Evolutionary conservation across 1,139 yeast species (phyloP), one percentile per base, ranked within the genome.

Genomic region (Debaryomyces subglobosus): DNA sequence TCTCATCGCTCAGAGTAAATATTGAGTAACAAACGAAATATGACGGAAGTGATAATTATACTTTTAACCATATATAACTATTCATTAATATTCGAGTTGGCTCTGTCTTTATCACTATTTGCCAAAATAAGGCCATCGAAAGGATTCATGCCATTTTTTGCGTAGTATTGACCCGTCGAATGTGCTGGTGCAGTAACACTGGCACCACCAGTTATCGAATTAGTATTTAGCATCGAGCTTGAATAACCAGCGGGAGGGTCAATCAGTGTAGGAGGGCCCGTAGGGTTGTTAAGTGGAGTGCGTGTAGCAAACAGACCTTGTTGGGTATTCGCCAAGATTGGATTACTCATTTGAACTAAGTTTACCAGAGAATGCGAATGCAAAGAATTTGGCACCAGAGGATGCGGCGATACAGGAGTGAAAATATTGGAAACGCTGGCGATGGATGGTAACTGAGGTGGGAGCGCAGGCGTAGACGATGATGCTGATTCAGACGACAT

Each of bases 91-190:
- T 23, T 36, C 3, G 15, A 20, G 15, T 24, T 10, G 2, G 24
- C 23, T 39, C 35, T 46, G 36, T 51, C 59, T 25, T 54, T 56
- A 36, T 58, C 56, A 36, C 54, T 47, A 15, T 50, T 59, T 3
- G 72, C 72, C 61, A 71, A 57, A 16, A 72, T 72, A 38, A 72
- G 58, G 12, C 76, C 76, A 53, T 73, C 78, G 52, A 72, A 73
- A 10, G 78, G 78, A 53, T 73, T 73, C 57, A 69, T 60, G 0
- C 76, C 77, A 50, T 69, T 67, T 46, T 62, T 70, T 7, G 74
- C 77, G 50, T 57, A 68, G 53, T 57, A 66, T 50, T 69, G 77
- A 4, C 76, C 77, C 2, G 62, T 57, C 1, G 76, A 67, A 43
- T 69, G 74, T 0, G 69, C 64, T 1, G 76, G 73, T 1, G 74